These are phyloP conservation scores for Manihot esculenta DNA, from an alignment of 441 rosid genomes.

Conservation along the genomic window DNA sequence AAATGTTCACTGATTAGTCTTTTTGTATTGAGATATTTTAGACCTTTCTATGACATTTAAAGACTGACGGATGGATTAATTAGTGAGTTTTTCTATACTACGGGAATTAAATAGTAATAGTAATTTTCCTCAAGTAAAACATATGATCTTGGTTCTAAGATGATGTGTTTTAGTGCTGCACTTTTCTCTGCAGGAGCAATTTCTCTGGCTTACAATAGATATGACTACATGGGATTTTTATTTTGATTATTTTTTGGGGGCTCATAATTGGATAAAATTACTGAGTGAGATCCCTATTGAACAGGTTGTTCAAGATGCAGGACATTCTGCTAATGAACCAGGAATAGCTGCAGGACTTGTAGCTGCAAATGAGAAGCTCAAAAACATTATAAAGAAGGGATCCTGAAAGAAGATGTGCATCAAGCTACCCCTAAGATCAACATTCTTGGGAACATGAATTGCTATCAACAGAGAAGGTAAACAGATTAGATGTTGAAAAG, in stretches of 20 bases:
- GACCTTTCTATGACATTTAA: no score
- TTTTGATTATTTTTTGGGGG: background rate
- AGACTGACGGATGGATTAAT: no score
- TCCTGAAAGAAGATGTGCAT: conserved; percentile 21
- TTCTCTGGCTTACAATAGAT: background rate
- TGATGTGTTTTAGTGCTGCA: background rate
- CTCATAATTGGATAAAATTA: background rate
- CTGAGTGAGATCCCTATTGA: background rate
- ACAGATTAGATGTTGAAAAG: background rate
- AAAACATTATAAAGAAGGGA: conserved; percentile 41
- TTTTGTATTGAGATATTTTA: no score
- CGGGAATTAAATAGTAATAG: no score
- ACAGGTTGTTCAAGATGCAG: conserved; percentile 80
- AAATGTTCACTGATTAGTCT: no score
- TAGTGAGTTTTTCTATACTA: no score
- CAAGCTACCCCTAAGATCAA: background rate
- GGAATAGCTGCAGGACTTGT: conserved; percentile 87
- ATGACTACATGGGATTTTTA: background rate
- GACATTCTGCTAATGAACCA: conserved; percentile 90
- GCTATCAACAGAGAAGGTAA: background rate
- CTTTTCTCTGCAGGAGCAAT: background rate
- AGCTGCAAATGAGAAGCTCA: conserved; percentile 75
- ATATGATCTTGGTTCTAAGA: background rate
- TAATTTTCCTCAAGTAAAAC: no score
- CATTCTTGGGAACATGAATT: background rate